Evolutionary conservation across 2,329 filamentous ascomycete species (phyloP).

Genomic region (Nemania abortiva): DNA sequence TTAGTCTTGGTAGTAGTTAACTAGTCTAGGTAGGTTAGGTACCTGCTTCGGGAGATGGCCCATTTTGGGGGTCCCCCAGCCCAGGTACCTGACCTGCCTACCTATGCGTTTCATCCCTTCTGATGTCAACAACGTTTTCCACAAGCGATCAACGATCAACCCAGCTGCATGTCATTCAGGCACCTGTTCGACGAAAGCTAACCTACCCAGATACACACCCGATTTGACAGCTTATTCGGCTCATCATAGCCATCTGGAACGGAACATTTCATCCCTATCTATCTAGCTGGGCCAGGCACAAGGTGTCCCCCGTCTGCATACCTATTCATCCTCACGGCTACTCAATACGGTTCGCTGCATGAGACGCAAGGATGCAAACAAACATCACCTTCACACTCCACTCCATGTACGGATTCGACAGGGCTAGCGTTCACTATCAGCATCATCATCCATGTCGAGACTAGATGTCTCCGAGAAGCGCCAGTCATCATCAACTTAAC

Average conservation of each 20-base stretch:
- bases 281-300: background rate
- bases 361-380: conserved; percentile 35
- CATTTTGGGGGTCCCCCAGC: conserved; percentile 12
- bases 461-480: background rate
- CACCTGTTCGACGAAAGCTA: background rate
- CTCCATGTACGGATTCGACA: conserved; percentile 29
- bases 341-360: conserved; percentile 23
- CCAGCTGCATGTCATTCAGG: conserved; percentile 3
- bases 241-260: background rate
- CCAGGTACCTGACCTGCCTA: background rate
- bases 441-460: conserved; percentile 21
- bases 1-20: too few species aligned
- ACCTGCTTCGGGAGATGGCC: conserved; percentile 24
- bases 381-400: conserved; percentile 33
- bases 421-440: conserved; percentile 1
- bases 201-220: too few species aligned
- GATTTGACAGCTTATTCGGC: background rate
- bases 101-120: conserved; percentile 8
- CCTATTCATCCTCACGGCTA: conserved; percentile 24
- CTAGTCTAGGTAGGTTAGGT: background rate
- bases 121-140: conserved; percentile 22
- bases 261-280: background rate
- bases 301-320: background rate
- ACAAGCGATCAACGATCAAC: background rate
- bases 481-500: conserved; percentile 10